These are phyloP conservation scores for Fusarium phyllophilum DNA, from an alignment of 2,329 filamentous ascomycete genomes.

Conservation along the genomic window DNA sequence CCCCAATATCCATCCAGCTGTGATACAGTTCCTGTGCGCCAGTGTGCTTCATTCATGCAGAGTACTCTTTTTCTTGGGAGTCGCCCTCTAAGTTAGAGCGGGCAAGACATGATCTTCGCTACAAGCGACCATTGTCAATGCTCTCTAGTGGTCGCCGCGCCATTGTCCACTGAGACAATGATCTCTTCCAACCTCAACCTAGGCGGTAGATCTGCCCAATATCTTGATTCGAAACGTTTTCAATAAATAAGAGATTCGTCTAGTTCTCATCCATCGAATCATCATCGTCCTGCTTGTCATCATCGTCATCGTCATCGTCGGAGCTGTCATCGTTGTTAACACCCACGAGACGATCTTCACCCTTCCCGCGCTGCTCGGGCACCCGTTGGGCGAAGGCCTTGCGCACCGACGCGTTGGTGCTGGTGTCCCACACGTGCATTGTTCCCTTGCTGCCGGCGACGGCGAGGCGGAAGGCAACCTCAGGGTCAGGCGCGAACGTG, in stretches of 20 bases:
- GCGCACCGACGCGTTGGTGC: conserved; percentile 89
- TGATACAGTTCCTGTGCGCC: conserved; percentile 35
- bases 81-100: background rate
- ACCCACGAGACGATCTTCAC: conserved; percentile 81
- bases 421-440: conserved; percentile 95
- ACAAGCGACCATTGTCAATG: conserved; percentile 18
- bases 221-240: conserved; percentile 13
- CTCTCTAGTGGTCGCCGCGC: conserved; percentile 10
- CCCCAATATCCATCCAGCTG: conserved; percentile 15
- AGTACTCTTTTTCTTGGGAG: conserved; percentile 8
- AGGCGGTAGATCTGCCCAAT: background rate
- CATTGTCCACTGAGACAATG: conserved; percentile 20
- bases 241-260: conserved; percentile 14
- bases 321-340: conserved; percentile 76
- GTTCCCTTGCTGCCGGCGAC: conserved; percentile 94
- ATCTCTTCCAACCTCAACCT: conserved; percentile 16
- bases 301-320: conserved; percentile 66
- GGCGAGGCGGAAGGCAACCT: conserved; percentile 90
- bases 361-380: conserved; percentile 66
- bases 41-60: conserved; percentile 33
- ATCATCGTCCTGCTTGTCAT: conserved; percentile 64
- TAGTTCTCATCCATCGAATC: conserved; percentile 68
- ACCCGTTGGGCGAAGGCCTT: conserved; percentile 79
- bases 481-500: conserved; percentile 86
- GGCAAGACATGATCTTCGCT: conserved; percentile 28